A percentile compares a stretch with the other conserved stretches of the same genome.
phyloP scores from a whole-genome alignment of 148 eudicot genomes.

The Vaccinium darrowii region DNA sequence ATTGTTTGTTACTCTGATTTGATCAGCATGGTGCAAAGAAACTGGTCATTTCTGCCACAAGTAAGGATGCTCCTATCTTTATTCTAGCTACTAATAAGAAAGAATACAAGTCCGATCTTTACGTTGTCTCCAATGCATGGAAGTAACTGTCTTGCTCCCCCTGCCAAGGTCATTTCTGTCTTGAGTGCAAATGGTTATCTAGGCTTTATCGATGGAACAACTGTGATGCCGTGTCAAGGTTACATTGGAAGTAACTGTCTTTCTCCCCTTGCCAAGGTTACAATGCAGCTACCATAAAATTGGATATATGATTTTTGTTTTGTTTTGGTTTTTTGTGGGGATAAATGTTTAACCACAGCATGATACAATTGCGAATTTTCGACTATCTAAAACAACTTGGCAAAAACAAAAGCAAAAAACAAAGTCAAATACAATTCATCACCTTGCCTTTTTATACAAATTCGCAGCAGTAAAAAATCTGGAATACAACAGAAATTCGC shows the following conservation, averaged over 20 bases:
- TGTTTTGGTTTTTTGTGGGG: too few relatives aligned
- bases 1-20: slow-evolving; percentile 4
- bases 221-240: background rate
- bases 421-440: too few relatives aligned
- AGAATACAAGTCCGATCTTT: slow-evolving; percentile 55
- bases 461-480: too few relatives aligned
- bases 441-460: too few relatives aligned
- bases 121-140: too few relatives aligned
- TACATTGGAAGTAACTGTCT: slow-evolving; percentile 44
- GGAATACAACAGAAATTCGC: too few relatives aligned
- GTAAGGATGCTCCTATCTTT: slow-evolving; percentile 76
- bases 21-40: slow-evolving; percentile 72
- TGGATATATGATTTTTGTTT: background rate
- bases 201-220: slow-evolving; percentile 22
- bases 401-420: too few relatives aligned
- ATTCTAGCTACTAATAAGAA: slow-evolving; percentile 75
- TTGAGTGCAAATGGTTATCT: background rate
- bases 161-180: too few relatives aligned
- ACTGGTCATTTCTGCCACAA: slow-evolving; percentile 67
- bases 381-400: too few relatives aligned
- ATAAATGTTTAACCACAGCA: too few relatives aligned
- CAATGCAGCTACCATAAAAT: background rate
- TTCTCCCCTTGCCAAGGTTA: slow-evolving; percentile 78
- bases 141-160: too few relatives aligned
- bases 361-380: too few relatives aligned